Evolutionary conservation across 73 alveolate species (phyloP).

Genomic region (Urostyla sp.): DNA sequence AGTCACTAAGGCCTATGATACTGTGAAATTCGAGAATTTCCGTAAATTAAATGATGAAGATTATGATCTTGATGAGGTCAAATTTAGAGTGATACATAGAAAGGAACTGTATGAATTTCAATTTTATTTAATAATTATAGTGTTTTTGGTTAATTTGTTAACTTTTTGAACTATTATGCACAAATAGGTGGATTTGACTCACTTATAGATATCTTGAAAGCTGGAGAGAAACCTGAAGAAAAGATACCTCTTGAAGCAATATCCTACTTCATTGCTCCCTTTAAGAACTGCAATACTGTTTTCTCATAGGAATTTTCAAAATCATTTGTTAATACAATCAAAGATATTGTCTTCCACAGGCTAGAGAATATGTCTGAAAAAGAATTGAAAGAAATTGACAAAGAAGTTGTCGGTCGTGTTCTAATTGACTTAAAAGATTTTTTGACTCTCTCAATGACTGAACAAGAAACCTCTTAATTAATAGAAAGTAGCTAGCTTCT

Average conservation of each 20-base stretch:
- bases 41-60: constrained; percentile 33
- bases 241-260: constrained; percentile 64
- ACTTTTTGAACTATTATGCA: constrained; percentile 65
- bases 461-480: constrained; percentile 52
- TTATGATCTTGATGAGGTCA: constrained; percentile 54
- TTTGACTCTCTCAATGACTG: constrained; percentile 17
- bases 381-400: constrained; percentile 74
- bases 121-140: too few species aligned
- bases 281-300: constrained; percentile 42
- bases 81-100: constrained; percentile 4
- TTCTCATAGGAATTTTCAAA: constrained; percentile 50
- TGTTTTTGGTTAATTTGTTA: constrained; percentile 56
- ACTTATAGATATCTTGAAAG: constrained; percentile 38
- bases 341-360: constrained; percentile 39
- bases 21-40: constrained; percentile 32
- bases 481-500: constrained; percentile 60
- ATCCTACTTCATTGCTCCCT: constrained; percentile 41
- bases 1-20: constrained; percentile 15
- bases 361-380: constrained; percentile 58
- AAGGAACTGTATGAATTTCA: too few species aligned
- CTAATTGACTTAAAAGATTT: constrained; percentile 63
- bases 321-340: constrained; percentile 27
- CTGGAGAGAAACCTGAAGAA: constrained; percentile 31
- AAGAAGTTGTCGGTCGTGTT: constrained; percentile 42
- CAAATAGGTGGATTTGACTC: constrained; percentile 73